phyloP scores from a whole-genome alignment of 441 rosid species.

The Jatropha multifida region DNA sequence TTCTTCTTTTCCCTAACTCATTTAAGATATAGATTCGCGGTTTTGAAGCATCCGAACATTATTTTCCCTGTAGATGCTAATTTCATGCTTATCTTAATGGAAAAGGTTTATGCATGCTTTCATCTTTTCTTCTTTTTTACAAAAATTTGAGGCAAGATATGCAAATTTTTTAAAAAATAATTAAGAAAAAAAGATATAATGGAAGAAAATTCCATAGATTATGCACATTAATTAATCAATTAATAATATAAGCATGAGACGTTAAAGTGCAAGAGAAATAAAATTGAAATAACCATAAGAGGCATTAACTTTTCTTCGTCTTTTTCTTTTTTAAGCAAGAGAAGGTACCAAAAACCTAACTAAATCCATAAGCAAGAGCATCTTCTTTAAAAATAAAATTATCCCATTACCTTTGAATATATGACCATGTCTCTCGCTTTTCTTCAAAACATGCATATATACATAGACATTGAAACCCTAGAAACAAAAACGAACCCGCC shows the following conservation, averaged over 20 bases:
- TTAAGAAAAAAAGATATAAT: too few relatives aligned
- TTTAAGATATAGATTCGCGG: slow-evolving; percentile 32
- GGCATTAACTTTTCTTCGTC: not conserved
- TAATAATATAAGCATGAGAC: too few relatives aligned
- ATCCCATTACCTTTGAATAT: not conserved
- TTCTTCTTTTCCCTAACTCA: slow-evolving; percentile 31
- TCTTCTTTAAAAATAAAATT: slow-evolving; percentile 7
- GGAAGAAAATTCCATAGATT: too few relatives aligned
- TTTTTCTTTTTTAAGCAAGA: slow-evolving; percentile 1
- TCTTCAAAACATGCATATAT: not conserved
- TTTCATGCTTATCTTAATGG: slow-evolving; percentile 23
- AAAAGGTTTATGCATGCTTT: not conserved
- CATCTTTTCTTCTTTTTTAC: not conserved
- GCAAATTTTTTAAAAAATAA: too few relatives aligned
- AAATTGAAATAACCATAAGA: not conserved
- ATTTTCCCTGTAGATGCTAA: slow-evolving; percentile 20
- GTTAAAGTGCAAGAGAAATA: not conserved
- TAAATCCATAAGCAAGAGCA: slow-evolving; percentile 9
- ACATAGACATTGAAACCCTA: too few relatives aligned
- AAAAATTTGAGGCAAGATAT: too few relatives aligned
- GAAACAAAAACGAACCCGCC: too few relatives aligned
- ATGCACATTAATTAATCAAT: too few relatives aligned
- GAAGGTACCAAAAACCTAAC: slow-evolving; percentile 12
- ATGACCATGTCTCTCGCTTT: not conserved
- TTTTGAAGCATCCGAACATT: slow-evolving; percentile 26